Conservation (phyloP, 805 yeast genomes). For the Cyberlindnera bimundalis region DNA sequence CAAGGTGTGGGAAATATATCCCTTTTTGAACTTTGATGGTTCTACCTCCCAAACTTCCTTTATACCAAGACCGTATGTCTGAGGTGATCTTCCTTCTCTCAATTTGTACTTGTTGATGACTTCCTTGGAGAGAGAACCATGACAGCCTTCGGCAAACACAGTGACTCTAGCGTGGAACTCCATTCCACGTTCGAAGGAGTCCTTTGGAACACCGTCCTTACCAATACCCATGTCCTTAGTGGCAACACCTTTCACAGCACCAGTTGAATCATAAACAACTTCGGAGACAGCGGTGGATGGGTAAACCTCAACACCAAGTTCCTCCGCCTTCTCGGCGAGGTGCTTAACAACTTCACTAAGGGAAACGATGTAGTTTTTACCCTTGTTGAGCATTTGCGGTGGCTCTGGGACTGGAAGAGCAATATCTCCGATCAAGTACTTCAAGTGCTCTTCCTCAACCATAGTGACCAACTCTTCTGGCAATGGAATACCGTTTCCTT, state of each 20-base stretch:
- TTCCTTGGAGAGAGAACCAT: slow-evolving; percentile 85
- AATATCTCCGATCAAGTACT: slow-evolving; percentile 55
- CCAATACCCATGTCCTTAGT: slow-evolving; percentile 90
- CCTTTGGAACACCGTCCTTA: slow-evolving; percentile 72
- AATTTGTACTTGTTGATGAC: slow-evolving; percentile 66
- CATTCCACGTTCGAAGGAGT: slow-evolving; percentile 92
- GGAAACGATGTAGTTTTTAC: slow-evolving; percentile 81
- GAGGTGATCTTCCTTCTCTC: slow-evolving; percentile 62
- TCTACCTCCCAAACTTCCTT: slow-evolving; percentile 97
- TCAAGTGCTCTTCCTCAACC: slow-evolving; percentile 74
- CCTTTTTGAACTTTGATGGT: slow-evolving; percentile 75
- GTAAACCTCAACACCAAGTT: slow-evolving; percentile 88
- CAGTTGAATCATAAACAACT: slow-evolving; percentile 58
- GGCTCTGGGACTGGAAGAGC: slow-evolving; percentile 86
- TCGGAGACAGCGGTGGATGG: slow-evolving; percentile 88
- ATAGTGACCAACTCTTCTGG: slow-evolving; percentile 74
- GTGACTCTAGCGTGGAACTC: slow-evolving; percentile 91
- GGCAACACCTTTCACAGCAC: slow-evolving; percentile 80
- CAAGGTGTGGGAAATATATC: slow-evolving; percentile 80
- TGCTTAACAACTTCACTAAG: slow-evolving; percentile 77
- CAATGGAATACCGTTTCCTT: slow-evolving; percentile 61
- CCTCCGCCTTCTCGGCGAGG: slow-evolving; percentile 87
- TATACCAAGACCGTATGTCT: slow-evolving; percentile 93
- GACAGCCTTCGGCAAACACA: slow-evolving; percentile 97
- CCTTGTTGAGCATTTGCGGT: slow-evolving; percentile 79